Evolutionary conservation across 75 land plant genomes (phyloP).

Genomic region (Azolla pinnata): DNA sequence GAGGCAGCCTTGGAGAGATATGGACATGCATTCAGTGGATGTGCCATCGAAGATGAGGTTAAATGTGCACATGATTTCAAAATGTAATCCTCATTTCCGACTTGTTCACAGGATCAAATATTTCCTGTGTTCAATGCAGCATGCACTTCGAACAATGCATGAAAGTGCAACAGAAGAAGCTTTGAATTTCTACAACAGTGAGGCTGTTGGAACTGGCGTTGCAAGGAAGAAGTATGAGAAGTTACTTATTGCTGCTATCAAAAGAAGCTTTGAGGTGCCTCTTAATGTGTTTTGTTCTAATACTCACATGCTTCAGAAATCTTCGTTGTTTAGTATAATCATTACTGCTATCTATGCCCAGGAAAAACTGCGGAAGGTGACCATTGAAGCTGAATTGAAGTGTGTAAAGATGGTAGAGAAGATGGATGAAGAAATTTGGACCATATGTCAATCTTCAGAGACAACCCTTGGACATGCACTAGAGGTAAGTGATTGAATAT

Average conservation of each 20-base stretch:
- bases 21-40: slow-evolving; percentile 49
- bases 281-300: too few species aligned
- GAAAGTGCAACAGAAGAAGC: slow-evolving; percentile 68
- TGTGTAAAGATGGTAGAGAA: slow-evolving; percentile 56
- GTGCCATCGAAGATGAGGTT: slow-evolving; percentile 66
- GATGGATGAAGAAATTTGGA: slow-evolving; percentile 72
- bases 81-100: slow-evolving; percentile 8
- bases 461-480: slow-evolving; percentile 55
- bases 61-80: slow-evolving; percentile 1
- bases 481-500: too few species aligned
- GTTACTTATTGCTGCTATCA: slow-evolving; percentile 45
- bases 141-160: slow-evolving; percentile 62
- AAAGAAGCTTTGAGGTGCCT: slow-evolving; percentile 86
- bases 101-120: not conserved
- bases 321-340: too few species aligned
- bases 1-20: slow-evolving; percentile 72
- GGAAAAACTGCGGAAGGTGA: slow-evolving; percentile 72
- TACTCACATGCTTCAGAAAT: not conserved
- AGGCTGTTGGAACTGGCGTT: slow-evolving; percentile 76
- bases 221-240: slow-evolving; percentile 71
- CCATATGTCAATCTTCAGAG: slow-evolving; percentile 59
- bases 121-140: slow-evolving; percentile 30
- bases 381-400: slow-evolving; percentile 67
- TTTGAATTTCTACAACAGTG: slow-evolving; percentile 39
- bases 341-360: slow-evolving; percentile 5